Evolutionary conservation across 768 basidiomycete genomes (phyloP), one percentile per base, ranked within the genome.

Genomic region (Udeniomyces megalosporus): DNA sequence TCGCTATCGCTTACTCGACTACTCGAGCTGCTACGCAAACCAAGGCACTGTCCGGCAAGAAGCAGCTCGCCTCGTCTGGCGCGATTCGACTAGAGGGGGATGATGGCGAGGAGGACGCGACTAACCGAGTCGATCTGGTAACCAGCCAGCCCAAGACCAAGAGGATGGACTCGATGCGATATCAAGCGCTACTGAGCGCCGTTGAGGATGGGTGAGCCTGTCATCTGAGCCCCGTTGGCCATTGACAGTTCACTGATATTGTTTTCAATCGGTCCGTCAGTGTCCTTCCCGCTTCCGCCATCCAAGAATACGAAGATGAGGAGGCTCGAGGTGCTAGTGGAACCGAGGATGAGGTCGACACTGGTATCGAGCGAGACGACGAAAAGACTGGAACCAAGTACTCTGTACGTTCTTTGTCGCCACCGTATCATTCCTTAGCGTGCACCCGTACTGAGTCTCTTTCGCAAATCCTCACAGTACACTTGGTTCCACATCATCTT

Each of bases 401-500:
- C 75, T 95, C 95, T 66, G 91, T 91, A 73, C 66, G 82, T 71
- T 45, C 35, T n/a, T 59, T 24, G 31, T n/a, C 50, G 44, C 10
- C 54, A 14, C 26, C 26, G 20, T 50, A 38, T 60, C 24, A 17
- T 17, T 3, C 10, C 51, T 32, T 46, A 59, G 20, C 5, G 35
- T 42, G 17, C n/a, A n/a, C n/a, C n/a, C n/a, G 50, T 26, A n/a
- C 24, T 15, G 24, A 26, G 6, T 38, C 2, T 3, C 34, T 14
- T 57, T 22, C 12, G n/a, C 31, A n/a, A 20, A 31, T 24, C 49
- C 45, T 38, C 22, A 5, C 68, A 95, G 91, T 99, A 99, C 72
- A 82, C 90, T 1, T 99, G 91, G 90, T 97, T 99, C 82, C 95
- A 99, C 71, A 75, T 96, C 73, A 96, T 99, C 69, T 99, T 97